A percentile compares a stretch with the other conserved stretches of the same genome.
Conservation (phyloP, 441 rosid species). For the Hura crepitans region DNA sequence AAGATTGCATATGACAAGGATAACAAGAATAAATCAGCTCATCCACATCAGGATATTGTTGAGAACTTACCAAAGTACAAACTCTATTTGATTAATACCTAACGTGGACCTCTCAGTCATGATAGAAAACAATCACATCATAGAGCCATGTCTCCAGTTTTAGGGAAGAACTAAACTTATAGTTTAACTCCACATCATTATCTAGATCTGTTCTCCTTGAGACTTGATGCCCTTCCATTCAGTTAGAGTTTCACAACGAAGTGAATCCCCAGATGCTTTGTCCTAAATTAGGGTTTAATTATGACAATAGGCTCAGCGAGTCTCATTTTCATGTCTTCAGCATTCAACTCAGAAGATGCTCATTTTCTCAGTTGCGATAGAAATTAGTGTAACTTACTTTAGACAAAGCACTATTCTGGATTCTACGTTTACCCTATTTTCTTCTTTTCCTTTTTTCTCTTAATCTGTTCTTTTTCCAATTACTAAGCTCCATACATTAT, state of each 20-base stretch:
- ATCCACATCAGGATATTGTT: neutral
- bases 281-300: neutral
- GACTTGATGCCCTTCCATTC: neutral
- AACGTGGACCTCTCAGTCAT: neutral
- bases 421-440: neutral
- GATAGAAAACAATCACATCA: neutral
- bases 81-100: neutral
- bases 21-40: neutral
- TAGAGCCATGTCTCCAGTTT: neutral
- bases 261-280: neutral
- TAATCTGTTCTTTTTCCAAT: neutral
- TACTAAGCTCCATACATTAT: neutral
- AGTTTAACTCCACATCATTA: neutral
- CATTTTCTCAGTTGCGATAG: neutral
- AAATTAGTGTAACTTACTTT: neutral
- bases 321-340: neutral
- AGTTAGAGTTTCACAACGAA: neutral
- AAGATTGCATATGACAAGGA: constrained; percentile 1
- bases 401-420: neutral
- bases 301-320: neutral
- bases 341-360: neutral
- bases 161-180: neutral
- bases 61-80: neutral
- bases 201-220: neutral
- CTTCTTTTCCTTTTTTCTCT: too few relatives aligned